Base-by-base conservation (phyloP, 768 basidiomycete genomes). In the Kwoniella heveanensis region DNA sequence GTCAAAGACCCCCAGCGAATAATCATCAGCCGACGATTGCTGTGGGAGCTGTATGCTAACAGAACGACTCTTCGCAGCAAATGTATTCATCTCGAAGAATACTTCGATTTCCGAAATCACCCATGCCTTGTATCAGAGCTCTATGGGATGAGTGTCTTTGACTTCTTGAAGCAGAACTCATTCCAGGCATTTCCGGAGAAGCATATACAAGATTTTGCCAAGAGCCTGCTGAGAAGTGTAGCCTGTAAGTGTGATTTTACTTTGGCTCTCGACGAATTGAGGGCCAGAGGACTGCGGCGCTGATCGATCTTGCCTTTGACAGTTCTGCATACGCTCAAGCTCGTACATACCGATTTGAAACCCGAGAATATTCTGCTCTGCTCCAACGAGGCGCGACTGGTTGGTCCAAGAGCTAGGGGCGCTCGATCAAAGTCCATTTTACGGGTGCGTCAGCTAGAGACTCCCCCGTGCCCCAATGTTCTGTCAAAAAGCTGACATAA, bases 321-420 rank as follows among this genome's bases (percentile, higher is more conserved):
- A 98, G 95, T 96, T 82, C 82, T 96, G 37, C 96, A 99, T 75
- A 87, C 90, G 66, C 84, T 93, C 51, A 88, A 88, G 73, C 84
- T 98, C 65, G 89, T 98, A 66, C 96, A 99, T 80, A 99, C 96
- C 37, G 96, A 99, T 83, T 85, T 99, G 57, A 99, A 99, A 81
- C 96, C 96, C 30, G 96, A 99, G 83, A 98, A 98, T 79, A 98
- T 99, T 57, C 84, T 99, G 25, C 86, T 99, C 55, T 93, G 95
- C 21, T 85, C 88, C 78, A 94, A 91, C 73, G 87, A 89, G 65
- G 89, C 86, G 15, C 51, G 69, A 37, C 19, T 65, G 10, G 62
- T 78, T 4, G 71, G 71, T 3, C 60, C 69, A 12, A 70, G 74
- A 62, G 80, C 81, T 5, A 57, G 57, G 32, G 85, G 85, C 55